phyloP scores from a whole-genome alignment of 345 rosid species.

The Salix caprea region DNA sequence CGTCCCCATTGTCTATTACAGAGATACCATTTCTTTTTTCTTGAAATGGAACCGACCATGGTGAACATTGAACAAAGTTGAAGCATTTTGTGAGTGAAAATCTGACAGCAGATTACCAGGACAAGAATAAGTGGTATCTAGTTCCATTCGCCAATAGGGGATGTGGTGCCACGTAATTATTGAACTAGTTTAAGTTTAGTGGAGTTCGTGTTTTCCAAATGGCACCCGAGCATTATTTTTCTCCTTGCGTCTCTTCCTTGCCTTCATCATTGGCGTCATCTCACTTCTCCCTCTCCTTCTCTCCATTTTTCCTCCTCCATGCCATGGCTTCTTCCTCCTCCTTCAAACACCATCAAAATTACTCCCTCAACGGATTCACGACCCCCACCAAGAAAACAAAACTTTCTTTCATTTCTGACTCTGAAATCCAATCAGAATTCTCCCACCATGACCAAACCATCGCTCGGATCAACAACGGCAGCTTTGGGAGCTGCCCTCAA shows the following conservation, averaged over 20 bases:
- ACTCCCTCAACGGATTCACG: conserved; percentile 9
- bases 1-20: too few species aligned
- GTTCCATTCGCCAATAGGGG: neutral
- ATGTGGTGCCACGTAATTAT: neutral
- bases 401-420: conserved; percentile 31
- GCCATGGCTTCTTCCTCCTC: conserved; percentile 1
- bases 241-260: neutral
- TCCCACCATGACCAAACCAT: conserved; percentile 65
- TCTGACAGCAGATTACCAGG: neutral
- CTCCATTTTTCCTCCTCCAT: neutral
- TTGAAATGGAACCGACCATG: too few species aligned
- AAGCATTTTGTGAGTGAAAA: too few species aligned
- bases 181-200: neutral
- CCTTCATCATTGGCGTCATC: neutral
- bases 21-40: too few species aligned
- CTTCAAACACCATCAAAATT: conserved; percentile 25
- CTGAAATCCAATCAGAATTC: conserved; percentile 63
- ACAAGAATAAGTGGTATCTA: neutral
- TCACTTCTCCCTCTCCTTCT: neutral
- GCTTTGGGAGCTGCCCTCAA: conserved; percentile 83
- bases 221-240: conserved; percentile 10
- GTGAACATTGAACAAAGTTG: too few species aligned
- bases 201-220: conserved; percentile 1
- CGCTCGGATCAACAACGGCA: conserved; percentile 85
- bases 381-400: conserved; percentile 36